phyloP scores from a whole-genome alignment of 192 early-diverging fungal genomes.

The Coemansia erecta region DNA sequence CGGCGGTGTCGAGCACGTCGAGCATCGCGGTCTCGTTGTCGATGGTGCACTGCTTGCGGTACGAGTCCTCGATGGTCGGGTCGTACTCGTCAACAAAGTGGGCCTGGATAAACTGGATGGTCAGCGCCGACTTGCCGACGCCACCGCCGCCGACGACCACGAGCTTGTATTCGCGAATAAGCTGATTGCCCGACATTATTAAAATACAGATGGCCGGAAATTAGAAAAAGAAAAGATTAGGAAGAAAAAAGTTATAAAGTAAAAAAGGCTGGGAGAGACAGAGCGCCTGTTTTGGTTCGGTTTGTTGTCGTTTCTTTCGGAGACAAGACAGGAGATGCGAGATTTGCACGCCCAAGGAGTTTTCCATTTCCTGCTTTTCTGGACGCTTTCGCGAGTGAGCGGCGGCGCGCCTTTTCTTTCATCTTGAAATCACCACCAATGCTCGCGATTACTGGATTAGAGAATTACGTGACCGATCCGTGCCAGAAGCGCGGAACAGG shows the following conservation, averaged over 20 bases:
- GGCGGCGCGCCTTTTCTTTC: too few species aligned
- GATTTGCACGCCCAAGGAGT: background rate
- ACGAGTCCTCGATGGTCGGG: conserved; percentile 99
- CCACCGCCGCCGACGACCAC: conserved; percentile 84
- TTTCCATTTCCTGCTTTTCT: background rate
- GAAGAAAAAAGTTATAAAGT: conserved; percentile 5
- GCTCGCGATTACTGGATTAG: too few species aligned
- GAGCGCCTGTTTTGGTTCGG: background rate
- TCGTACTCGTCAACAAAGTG: conserved; percentile 92
- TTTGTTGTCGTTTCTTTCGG: background rate
- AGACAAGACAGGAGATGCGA: background rate
- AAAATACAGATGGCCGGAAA: conserved; percentile 1
- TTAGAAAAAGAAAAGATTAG: conserved; percentile 1
- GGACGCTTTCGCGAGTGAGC: too few species aligned
- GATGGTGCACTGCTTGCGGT: conserved; percentile 92
- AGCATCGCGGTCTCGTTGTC: conserved; percentile 84
- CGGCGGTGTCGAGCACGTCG: conserved; percentile 94
- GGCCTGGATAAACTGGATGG: conserved; percentile 78
- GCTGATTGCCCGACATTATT: conserved; percentile 51
- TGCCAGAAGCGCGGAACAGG: too few species aligned
- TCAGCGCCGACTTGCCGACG: conserved; percentile 80
- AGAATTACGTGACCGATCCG: too few species aligned
- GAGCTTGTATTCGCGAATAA: conserved; percentile 67
- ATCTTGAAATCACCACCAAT: too few species aligned
- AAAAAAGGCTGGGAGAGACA: background rate